phyloP scores from a whole-genome alignment of 495 filamentous ascomycete genomes.

The Aspergillus sparsus region DNA sequence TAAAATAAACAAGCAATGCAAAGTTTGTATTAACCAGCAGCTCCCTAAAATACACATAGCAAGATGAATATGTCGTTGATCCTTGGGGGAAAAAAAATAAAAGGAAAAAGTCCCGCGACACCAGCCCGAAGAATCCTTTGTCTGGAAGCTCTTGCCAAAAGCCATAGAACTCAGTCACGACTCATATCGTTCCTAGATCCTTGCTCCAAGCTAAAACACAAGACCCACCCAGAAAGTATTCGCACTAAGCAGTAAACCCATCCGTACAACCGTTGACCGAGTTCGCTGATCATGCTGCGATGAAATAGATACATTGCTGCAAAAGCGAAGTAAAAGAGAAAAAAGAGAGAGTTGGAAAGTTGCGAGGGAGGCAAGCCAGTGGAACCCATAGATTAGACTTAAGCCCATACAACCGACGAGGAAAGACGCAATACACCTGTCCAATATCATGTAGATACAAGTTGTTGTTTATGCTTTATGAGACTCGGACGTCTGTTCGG shows the following conservation, averaged over 20 bases:
- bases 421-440: conserved; percentile 4
- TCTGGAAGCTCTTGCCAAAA: conserved; percentile 4
- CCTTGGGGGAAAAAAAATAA: conserved; percentile 11
- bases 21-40: neutral
- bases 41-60: conserved; percentile 15
- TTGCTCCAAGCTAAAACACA: conserved; percentile 1
- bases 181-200: too few relatives aligned
- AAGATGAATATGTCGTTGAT: conserved; percentile 8
- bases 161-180: conserved; percentile 7
- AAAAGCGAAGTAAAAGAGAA: conserved; percentile 5
- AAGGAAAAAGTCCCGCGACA: conserved; percentile 19
- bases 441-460: conserved; percentile 12
- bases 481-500: conserved; percentile 25
- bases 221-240: conserved; percentile 6
- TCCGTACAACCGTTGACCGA: conserved; percentile 24
- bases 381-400: too few relatives aligned
- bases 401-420: neutral
- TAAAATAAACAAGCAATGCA: neutral
- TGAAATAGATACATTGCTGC: conserved; percentile 20
- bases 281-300: conserved; percentile 22
- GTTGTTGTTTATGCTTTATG: conserved; percentile 17
- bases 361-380: too few relatives aligned
- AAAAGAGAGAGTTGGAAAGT: neutral
- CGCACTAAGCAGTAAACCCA: conserved; percentile 22
- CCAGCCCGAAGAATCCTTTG: conserved; percentile 14